Base-by-base conservation (phyloP, 2,329 filamentous ascomycete species). In the Orbilia oligospora region DNA sequence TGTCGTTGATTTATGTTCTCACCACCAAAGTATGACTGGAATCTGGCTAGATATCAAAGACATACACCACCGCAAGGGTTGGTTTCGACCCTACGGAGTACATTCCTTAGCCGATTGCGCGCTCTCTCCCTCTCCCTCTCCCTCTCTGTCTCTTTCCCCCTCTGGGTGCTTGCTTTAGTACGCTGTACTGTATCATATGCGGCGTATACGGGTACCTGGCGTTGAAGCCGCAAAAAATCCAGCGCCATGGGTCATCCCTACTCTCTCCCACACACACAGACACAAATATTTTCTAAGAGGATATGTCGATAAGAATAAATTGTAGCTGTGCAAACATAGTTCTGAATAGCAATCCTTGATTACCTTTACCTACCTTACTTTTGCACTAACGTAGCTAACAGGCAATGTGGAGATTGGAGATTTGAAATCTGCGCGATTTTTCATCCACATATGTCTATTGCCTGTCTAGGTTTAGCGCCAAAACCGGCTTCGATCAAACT, bases 1-100 rank as follows among this genome's bases (percentile, higher is more conserved):
- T 46, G 56, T 76, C 69, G 61, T 77, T 71, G 67, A 36, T 24
- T 76, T 70, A n/a, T n/a, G n/a, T n/a, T n/a, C n/a, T n/a, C n/a
- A n/a, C n/a, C n/a, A n/a, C n/a, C n/a, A n/a, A n/a, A n/a, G n/a
- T n/a, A n/a, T n/a, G n/a, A n/a, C n/a, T n/a, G n/a, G n/a, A 30
- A 27, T 2, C 49, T 27, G 8, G 36, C 33, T 41, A 1, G 10
- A 61, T 24, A 44, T 24, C 36, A 33, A 44, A 61, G 10, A 1
- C 30, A 14, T 18, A 24, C 53, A 36, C 58, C 67, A 18, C 30
- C 53, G 61, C 20, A 16, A 5, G 38, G 72, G 56, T 51, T 48
- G 46, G 67, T 63, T 55, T 55, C 16, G 51, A 33, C 24, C n/a
- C 14, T 9, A 10, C 12, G n/a, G n/a, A n/a, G n/a, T n/a, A n/a